Evolutionary conservation across 805 yeast species (phyloP).

Genomic region (Candida pseudofarinosa): DNA sequence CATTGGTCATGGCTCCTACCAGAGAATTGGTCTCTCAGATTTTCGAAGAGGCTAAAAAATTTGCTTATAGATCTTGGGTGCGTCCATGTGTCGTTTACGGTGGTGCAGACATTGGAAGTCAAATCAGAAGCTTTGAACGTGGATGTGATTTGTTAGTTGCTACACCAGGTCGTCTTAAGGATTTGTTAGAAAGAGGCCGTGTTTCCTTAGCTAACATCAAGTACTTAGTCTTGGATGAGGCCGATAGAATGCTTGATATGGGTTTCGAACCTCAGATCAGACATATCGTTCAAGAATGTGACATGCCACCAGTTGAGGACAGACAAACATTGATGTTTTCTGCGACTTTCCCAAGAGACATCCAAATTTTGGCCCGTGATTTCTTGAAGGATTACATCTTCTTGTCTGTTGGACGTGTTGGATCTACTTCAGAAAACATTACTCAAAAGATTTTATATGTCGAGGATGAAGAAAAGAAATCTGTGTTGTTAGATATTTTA

Average conservation of each 20-base stretch:
- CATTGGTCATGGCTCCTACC: constrained; percentile 95
- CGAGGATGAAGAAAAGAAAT: constrained; percentile 89
- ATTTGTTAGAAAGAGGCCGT: constrained; percentile 90
- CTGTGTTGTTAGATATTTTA: constrained; percentile 79
- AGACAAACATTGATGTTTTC: constrained; percentile 98
- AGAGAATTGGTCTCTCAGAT: constrained; percentile 98
- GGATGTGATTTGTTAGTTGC: constrained; percentile 98
- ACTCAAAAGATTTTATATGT: constrained; percentile 91
- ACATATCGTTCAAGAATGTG: constrained; percentile 95
- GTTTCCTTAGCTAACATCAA: constrained; percentile 86
- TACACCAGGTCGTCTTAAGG: constrained; percentile 98
- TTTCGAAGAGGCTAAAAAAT: constrained; percentile 91
- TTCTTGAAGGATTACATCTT: constrained; percentile 94
- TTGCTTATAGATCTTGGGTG: constrained; percentile 97
- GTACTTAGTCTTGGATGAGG: constrained; percentile 95
- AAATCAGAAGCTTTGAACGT: constrained; percentile 80
- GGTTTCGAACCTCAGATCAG: constrained; percentile 99
- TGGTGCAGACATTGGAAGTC: constrained; percentile 91
- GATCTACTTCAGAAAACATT: constrained; percentile 97
- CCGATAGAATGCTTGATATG: constrained; percentile 99
- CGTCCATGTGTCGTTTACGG: constrained; percentile 95
- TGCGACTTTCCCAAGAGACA: constrained; percentile 98
- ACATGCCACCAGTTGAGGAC: constrained; percentile 86
- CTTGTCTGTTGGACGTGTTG: constrained; percentile 97
- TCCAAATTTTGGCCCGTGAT: constrained; percentile 95